Evolutionary conservation across 1,284 basidiomycete species (phyloP).

Genomic region (Papiliotrema fonsecae): DNA sequence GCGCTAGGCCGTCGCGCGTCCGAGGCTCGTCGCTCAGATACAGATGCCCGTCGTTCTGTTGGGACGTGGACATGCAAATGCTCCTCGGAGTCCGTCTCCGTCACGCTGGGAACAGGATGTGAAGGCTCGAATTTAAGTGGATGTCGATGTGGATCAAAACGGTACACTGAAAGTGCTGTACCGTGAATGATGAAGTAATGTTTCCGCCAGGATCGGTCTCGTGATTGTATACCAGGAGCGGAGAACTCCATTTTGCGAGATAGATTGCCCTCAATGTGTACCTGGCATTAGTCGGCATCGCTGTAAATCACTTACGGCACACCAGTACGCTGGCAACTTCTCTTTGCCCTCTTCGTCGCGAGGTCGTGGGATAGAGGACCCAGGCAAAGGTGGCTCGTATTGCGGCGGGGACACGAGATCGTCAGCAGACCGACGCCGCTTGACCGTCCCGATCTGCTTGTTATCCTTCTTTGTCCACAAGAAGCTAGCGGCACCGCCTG

Average conservation of each 20-base stretch:
- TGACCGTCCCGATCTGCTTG: slow-evolving; percentile 18
- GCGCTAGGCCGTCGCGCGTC: background rate
- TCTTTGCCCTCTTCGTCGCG: slow-evolving; percentile 74
- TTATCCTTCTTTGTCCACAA: slow-evolving; percentile 18
- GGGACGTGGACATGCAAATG: slow-evolving; percentile 47
- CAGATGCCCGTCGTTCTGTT: slow-evolving; percentile 36
- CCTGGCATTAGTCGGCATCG: slow-evolving; percentile 31
- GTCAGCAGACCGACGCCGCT: slow-evolving; percentile 49
- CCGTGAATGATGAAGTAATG: slow-evolving; percentile 89
- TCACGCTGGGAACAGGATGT: slow-evolving; percentile 30
- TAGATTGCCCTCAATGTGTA: slow-evolving; percentile 79
- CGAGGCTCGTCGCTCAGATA: background rate
- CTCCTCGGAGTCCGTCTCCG: slow-evolving; percentile 39
- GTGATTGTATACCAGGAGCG: slow-evolving; percentile 75
- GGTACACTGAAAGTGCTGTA: slow-evolving; percentile 80
- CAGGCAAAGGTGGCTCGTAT: slow-evolving; percentile 45
- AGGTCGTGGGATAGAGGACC: slow-evolving; percentile 39
- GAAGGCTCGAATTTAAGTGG: slow-evolving; percentile 36
- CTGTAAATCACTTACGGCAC: slow-evolving; percentile 50
- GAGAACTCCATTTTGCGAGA: slow-evolving; percentile 93
- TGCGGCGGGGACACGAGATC: slow-evolving; percentile 47
- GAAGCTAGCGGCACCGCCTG: slow-evolving; percentile 26
- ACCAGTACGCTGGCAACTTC: slow-evolving; percentile 73
- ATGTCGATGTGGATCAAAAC: slow-evolving; percentile 54
- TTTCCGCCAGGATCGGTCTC: slow-evolving; percentile 85